Evolutionary conservation across 148 eudicot genomes (phyloP), one percentile per base, ranked within the genome.

Genomic region (Tetragonia tetragonoides): DNA sequence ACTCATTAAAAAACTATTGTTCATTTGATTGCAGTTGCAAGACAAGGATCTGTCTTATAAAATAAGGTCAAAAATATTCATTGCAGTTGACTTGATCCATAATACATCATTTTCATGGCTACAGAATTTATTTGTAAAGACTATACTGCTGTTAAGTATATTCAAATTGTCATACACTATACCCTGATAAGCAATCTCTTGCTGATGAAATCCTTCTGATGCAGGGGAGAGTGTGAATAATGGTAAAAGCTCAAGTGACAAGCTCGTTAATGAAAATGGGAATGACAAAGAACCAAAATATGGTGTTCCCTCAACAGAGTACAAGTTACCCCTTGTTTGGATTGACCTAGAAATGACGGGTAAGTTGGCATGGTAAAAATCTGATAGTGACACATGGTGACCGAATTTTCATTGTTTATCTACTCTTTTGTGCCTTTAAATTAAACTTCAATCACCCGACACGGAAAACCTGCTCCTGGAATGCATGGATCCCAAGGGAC

Each of bases 261-360:
- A 39, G 63, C 62, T 76, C 39, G 34, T 70, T 46, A 70, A 40
- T 17, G 84, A 80, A 78, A 82, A 77, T 77, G 90, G 84, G 68
- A 81, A 75, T 69, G 72, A 66, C 61, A 75, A 66, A 75, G 76
- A 80, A 81, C 79, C 81, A 46, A 74, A 57, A 23, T n/a, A 37
- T 34, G 82, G 72, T 85, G 57, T 63, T 40, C 44, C 57, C 62
- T 53, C 70, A 40, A 72, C 66, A 61, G 83, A 81, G 47, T 91
- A 77, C 78, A 88, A 74, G 82, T 73, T 86, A 78, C 98, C 98
- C 7, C 93, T 93, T 41, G 96, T 91, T 76, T 93, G 98, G 98
- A 93, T 93, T 83, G 93, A 93, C 81, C 73, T 93, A 80, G 96
- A 91, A 87, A 93, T 89, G 92, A 91, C 98, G 47, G 96, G 98